Evolutionary conservation across 148 eudicot genomes (phyloP).

Genomic region (Persicaria maculosa): DNA sequence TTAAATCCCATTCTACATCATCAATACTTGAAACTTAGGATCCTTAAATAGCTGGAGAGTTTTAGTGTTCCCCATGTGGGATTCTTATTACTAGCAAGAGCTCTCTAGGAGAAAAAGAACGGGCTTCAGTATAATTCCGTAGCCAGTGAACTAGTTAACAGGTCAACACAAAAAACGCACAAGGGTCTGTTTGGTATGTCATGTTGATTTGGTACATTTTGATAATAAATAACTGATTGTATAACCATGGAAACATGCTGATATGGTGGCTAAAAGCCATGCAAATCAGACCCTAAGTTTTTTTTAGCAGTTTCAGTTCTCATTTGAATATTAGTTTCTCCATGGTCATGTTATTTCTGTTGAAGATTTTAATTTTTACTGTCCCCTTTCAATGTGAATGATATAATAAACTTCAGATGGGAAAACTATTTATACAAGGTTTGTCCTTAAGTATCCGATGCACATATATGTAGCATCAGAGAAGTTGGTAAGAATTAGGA

Average conservation of each 20-base stretch:
- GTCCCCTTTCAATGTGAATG: neutral
- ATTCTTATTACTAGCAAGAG: conserved; percentile 1
- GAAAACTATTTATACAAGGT: neutral
- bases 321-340: neutral
- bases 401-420: neutral
- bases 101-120: neutral
- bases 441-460: neutral
- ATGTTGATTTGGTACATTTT: too few species aligned
- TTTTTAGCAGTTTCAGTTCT: neutral
- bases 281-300: too few species aligned
- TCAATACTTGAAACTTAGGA: neutral
- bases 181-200: neutral
- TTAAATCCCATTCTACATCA: neutral
- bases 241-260: too few species aligned
- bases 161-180: neutral
- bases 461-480: neutral
- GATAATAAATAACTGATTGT: too few species aligned
- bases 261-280: too few species aligned
- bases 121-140: neutral
- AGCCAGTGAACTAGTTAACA: neutral
- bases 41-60: too few species aligned
- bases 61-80: too few species aligned
- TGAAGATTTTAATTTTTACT: neutral
- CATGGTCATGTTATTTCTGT: neutral
- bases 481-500: neutral